phyloP scores from a whole-genome alignment of 805 yeast genomes.

The Phaffomyces antillensis region DNA sequence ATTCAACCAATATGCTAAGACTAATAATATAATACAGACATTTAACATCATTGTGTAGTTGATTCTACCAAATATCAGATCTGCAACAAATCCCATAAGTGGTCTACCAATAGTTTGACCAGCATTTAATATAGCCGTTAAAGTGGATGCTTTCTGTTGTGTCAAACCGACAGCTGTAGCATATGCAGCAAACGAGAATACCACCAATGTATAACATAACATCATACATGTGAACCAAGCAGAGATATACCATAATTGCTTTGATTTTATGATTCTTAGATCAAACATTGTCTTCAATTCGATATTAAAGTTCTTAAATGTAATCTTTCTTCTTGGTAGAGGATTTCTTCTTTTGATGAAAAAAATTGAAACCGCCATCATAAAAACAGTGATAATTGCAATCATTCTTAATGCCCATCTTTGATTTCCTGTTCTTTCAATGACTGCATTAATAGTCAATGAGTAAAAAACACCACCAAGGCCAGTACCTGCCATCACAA shows the following conservation, averaged over 20 bases:
- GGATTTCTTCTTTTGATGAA: slow-evolving; percentile 29
- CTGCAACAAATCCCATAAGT: slow-evolving; percentile 38
- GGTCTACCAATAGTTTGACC: slow-evolving; percentile 46
- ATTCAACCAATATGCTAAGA: slow-evolving; percentile 41
- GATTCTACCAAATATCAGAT: slow-evolving; percentile 35
- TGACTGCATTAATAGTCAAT: slow-evolving; percentile 36
- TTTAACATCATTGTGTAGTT: slow-evolving; percentile 35
- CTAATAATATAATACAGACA: slow-evolving; percentile 27
- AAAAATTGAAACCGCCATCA: slow-evolving; percentile 32
- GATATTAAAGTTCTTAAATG: slow-evolving; percentile 1
- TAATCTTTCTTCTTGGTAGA: slow-evolving; percentile 13
- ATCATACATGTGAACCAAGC: slow-evolving; percentile 32
- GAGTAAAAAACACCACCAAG: slow-evolving; percentile 43
- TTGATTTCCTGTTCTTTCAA: slow-evolving; percentile 35
- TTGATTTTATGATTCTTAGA: slow-evolving; percentile 21
- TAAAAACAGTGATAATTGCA: slow-evolving; percentile 30
- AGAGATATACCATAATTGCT: slow-evolving; percentile 26
- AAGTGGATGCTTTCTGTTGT: slow-evolving; percentile 34
- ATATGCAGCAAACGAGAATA: slow-evolving; percentile 40
- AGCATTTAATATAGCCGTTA: slow-evolving; percentile 41
- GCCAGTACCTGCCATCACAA: slow-evolving; percentile 44
- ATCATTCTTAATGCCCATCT: slow-evolving; percentile 43
- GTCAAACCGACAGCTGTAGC: slow-evolving; percentile 43
- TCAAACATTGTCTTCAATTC: slow-evolving; percentile 30
- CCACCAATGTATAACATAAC: slow-evolving; percentile 36